Evolutionary conservation across 495 filamentous ascomycete genomes (phyloP).

Genomic region (Penicillium malachiteum): DNA sequence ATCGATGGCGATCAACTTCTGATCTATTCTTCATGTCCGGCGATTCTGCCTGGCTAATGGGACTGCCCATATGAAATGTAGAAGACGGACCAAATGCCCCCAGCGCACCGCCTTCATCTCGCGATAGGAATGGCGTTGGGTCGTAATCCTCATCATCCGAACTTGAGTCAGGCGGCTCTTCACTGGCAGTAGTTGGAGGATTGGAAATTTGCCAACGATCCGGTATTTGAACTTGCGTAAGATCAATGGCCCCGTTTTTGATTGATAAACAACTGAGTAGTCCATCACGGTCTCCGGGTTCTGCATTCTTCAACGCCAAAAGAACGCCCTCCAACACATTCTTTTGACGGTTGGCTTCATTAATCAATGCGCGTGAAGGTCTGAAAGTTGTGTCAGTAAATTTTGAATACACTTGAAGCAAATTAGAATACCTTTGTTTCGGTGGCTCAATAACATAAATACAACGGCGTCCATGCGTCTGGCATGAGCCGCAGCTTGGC

Average conservation of each 20-base stretch:
- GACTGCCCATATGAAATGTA: not conserved
- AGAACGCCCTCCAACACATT: not conserved
- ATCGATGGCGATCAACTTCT: not conserved
- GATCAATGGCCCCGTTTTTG: not conserved
- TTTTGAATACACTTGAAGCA: too few relatives aligned
- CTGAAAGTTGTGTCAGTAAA: not conserved
- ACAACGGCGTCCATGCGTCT: not conserved
- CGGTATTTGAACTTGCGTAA: not conserved
- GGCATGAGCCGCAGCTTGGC: constrained; percentile 2
- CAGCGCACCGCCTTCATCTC: not conserved
- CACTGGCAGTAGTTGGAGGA: not conserved
- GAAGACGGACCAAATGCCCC: not conserved
- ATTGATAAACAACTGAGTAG: not conserved
- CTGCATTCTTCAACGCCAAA: not conserved
- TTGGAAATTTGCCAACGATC: not conserved
- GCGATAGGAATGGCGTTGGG: not conserved
- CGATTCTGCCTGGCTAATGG: not conserved
- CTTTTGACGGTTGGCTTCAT: not conserved
- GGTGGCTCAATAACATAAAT: constrained; percentile 2
- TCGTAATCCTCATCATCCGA: not conserved
- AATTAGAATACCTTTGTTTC: not conserved
- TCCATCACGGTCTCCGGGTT: not conserved
- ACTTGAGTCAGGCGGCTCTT: not conserved
- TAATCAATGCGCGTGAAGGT: not conserved
- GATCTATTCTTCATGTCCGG: not conserved